Percentiles rank a stretch among this genome's conserved stretches.
phyloP scores from a whole-genome alignment of 1,139 yeast species.

The Suhomyces panamericanus region DNA sequence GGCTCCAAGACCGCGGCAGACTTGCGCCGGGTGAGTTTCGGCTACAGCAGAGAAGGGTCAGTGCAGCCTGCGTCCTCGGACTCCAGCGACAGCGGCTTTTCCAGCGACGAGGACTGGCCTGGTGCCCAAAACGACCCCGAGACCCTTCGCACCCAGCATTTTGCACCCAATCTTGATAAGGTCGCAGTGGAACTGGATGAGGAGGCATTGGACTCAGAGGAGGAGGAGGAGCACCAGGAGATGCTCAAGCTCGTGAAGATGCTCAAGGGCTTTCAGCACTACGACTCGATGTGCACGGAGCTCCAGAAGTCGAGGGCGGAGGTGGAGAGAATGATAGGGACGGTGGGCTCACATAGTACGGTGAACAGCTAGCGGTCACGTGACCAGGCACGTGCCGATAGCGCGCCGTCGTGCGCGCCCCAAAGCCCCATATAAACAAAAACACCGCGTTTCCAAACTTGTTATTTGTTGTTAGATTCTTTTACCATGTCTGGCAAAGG shows the following conservation, averaged over 20 bases:
- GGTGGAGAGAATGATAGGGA: slow-evolving; percentile 49
- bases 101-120: slow-evolving; percentile 9
- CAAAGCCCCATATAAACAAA: slow-evolving; percentile 13
- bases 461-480: slow-evolving; percentile 12
- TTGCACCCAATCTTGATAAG: neutral
- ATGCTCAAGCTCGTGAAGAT: slow-evolving; percentile 42
- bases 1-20: slow-evolving; percentile 10
- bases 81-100: slow-evolving; percentile 4
- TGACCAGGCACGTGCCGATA: neutral
- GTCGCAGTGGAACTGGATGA: slow-evolving; percentile 5
- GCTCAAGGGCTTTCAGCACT: slow-evolving; percentile 57
- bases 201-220: slow-evolving; percentile 10
- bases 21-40: slow-evolving; percentile 38
- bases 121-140: neutral
- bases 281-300: slow-evolving; percentile 75
- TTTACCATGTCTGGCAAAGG: slow-evolving; percentile 73
- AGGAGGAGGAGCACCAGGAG: slow-evolving; percentile 32
- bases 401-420: slow-evolving; percentile 10
- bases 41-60: slow-evolving; percentile 22
- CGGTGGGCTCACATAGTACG: slow-evolving; percentile 45
- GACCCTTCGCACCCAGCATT: neutral
- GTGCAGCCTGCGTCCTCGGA: slow-evolving; percentile 1
- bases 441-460: slow-evolving; percentile 9
- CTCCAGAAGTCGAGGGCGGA: slow-evolving; percentile 57
- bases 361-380: slow-evolving; percentile 33